phyloP scores from a whole-genome alignment of 768 basidiomycete species.

The Xerocomus potaroensis region DNA sequence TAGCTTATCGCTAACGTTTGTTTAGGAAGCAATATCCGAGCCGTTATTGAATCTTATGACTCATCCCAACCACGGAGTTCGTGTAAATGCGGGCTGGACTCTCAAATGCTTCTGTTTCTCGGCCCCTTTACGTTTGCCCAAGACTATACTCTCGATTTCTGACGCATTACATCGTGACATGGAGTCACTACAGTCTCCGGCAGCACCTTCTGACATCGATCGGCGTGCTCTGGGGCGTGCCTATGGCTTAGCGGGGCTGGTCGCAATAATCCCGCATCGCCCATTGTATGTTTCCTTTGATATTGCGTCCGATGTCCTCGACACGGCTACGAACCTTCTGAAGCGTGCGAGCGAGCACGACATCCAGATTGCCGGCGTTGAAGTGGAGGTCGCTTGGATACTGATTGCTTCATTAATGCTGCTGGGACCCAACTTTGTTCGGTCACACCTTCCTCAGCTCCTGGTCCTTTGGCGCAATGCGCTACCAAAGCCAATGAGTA shows the following conservation, averaged over 20 bases:
- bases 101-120: conserved; percentile 89
- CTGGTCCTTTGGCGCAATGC: conserved; percentile 97
- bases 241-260: conserved; percentile 83
- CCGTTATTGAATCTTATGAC: conserved; percentile 80
- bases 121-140: conserved; percentile 80
- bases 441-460: conserved; percentile 88
- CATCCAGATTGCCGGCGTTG: conserved; percentile 71
- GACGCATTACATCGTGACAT: conserved; percentile 86
- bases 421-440: conserved; percentile 90
- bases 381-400: conserved; percentile 94
- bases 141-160: conserved; percentile 68
- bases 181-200: conserved; percentile 63
- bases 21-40: conserved; percentile 79
- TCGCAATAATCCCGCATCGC: conserved; percentile 79
- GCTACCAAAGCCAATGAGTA: conserved; percentile 88
- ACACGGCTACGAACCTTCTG: conserved; percentile 84
- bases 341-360: conserved; percentile 92
- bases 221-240: conserved; percentile 80
- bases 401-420: conserved; percentile 87
- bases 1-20: background rate
- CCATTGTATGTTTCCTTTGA: conserved; percentile 96
- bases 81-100: conserved; percentile 82
- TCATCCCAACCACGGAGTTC: conserved; percentile 85
- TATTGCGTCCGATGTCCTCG: conserved; percentile 83
- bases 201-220: conserved; percentile 65